Percentiles rank a stretch among this genome's conserved stretches.
Conservation (phyloP, 1,139 yeast genomes). For the Saccharomyces hybrid region DNA sequence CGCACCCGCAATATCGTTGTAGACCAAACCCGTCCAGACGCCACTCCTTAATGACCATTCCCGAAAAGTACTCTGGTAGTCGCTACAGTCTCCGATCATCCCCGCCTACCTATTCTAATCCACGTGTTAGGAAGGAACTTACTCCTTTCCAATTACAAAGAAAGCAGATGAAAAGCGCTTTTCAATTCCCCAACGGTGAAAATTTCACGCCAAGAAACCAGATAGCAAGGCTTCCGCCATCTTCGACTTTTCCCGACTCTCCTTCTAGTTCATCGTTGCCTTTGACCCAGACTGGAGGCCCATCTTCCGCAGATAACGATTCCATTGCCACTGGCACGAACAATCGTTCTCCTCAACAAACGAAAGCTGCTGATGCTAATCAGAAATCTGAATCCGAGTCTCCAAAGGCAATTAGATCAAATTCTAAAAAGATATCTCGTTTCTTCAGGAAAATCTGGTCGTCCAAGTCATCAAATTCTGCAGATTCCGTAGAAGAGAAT, state of each 20-base stretch:
- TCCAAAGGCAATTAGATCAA: slow-evolving; percentile 4
- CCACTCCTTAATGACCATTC: not conserved
- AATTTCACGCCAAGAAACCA: slow-evolving; percentile 25
- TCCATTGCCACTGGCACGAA: not conserved
- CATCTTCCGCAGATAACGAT: not conserved
- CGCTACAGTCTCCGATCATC: not conserved
- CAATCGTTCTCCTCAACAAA: not conserved
- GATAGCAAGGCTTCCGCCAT: slow-evolving; percentile 9
- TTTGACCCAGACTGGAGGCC: not conserved
- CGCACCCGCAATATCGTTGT: not conserved
- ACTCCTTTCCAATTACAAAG: slow-evolving; percentile 27
- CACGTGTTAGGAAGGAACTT: slow-evolving; percentile 2
- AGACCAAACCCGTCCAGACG: not conserved
- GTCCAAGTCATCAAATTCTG: not conserved
- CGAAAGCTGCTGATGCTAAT: not conserved
- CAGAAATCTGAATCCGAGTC: not conserved
- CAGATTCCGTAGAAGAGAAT: not conserved
- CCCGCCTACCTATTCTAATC: not conserved
- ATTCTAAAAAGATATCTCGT: slow-evolving; percentile 6
- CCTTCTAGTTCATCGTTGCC: not conserved
- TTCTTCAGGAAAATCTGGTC: slow-evolving; percentile 12
- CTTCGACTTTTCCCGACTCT: not conserved
- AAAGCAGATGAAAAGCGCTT: slow-evolving; percentile 23
- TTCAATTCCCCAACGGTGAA: slow-evolving; percentile 30
- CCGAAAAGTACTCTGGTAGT: not conserved